Evolutionary conservation across 768 basidiomycete genomes (phyloP), one percentile per base, ranked within the genome.

Genomic region (Suillus lakei): DNA sequence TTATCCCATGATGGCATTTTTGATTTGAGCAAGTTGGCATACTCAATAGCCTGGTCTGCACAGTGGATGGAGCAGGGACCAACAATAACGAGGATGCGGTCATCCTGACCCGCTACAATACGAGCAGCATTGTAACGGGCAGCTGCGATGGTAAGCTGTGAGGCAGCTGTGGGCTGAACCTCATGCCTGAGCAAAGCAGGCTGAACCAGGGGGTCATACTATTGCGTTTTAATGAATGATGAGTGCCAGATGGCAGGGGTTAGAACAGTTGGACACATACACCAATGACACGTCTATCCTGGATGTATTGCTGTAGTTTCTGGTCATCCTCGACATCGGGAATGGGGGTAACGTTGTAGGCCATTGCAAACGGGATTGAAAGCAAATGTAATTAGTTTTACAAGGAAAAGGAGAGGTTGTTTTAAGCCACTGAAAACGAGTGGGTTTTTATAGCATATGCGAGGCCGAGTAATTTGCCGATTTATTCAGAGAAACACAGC

Each of bases 21-120:
- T 4, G 79, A 81, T 74, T 85, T 91, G 74, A 93, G 85, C 54
- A 88, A 82, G n/a, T 80, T 80, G 15, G 93, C 93, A 72, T 95
- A 95, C 70, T 90, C 88, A 56, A 94, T 78, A 2, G 96, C 96
- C 76, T 96, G 93, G 61, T 89, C 88, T 4, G 93, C 79, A 10
- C 90, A 92, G 75, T 99, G 97, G 67, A 99, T 98, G 0, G 93
- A 95, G 82, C 97, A 99, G 30, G 97, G 97, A 3, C 97, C 97
- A 69, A 98, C 91, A 72, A 99, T 84, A 72, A 98, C 95, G 50
- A 99, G 83, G 2, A 99, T 68, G 54, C 95, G 88, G 67, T 93
- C 91, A 69, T 96, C 96, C 44, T 88, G 86, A 28, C 96, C 95
- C 0, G 92, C 87, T 38, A 96, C 82, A 69, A 97, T 88, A 64